Base-by-base conservation (phyloP, 2,329 filamentous ascomycete genomes). In the Trichoderma sp. region DNA sequence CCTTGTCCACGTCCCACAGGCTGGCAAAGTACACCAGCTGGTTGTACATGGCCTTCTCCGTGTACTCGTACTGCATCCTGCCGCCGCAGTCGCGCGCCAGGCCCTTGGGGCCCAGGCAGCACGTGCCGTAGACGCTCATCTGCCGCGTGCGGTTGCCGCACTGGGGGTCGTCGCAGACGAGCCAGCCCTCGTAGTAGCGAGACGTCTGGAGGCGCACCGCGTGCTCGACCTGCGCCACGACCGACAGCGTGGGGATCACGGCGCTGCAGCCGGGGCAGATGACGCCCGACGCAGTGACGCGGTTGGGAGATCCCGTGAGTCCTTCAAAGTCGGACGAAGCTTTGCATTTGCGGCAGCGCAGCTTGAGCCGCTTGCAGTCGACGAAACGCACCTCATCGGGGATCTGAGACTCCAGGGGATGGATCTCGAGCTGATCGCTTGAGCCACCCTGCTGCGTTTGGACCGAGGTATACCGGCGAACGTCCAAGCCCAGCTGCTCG, bases 371-470 rank as follows among this genome's bases (percentile, higher is more conserved):
- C 17, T 85, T 81, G 71, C 93, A 93, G 72, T 93, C 88, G 70
- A 89, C 87, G 78, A 97, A 99, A 65, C 95, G 92, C 57, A 97
- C 86, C 30, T 90, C 88, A 74, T 99, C 95, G 1, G 94, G 92
- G 67, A 98, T 92, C 74, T 97, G 95, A 6, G 91, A 95, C 77
- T 99, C 95, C 2, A 99, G 85, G 0, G 94, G 93, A 73, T 93
- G 90, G 69, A 99, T 92, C 72, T 94, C 90, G 26, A 87, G 80
- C 70, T 89, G 87, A 63, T 84, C 82, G 48, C 78, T 79, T 15
- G 81, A 82, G 64, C 82, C 81, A 44, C 84, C 87, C 71, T 77
- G 76, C 62, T 78, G 76, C 26, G 72, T 76, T 69, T 77, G 76
- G 65, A 76, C 74, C 2, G 77, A 77, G 68, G 84, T 88, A 76